Conservation (phyloP, 139 green algal species). For the Micromonas pusilla region DNA sequence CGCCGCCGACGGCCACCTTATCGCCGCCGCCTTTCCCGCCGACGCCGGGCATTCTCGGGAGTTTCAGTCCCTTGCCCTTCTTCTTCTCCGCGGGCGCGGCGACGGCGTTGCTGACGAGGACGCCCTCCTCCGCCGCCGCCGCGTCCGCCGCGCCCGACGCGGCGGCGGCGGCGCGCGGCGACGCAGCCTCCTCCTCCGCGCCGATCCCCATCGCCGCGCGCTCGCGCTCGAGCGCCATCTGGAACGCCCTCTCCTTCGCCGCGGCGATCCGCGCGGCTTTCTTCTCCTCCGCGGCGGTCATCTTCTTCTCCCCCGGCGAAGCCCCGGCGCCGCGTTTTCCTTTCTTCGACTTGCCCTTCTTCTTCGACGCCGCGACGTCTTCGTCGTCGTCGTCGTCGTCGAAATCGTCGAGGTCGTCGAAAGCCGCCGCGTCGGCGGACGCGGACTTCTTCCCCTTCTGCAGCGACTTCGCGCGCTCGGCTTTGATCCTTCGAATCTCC, state of each 20-base stretch:
- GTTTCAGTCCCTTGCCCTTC: background rate
- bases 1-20: background rate
- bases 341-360: background rate
- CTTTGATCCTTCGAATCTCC: background rate
- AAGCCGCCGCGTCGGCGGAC: too few species aligned
- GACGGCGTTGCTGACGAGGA: too few species aligned
- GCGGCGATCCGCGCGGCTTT: background rate
- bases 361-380: background rate
- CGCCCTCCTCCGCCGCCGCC: background rate
- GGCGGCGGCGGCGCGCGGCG: too few species aligned
- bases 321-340: too few species aligned
- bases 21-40: background rate
- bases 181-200: background rate
- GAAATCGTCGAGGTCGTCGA: too few species aligned
- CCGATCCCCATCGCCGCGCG: background rate
- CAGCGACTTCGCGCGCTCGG: background rate
- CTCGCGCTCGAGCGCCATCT: background rate
- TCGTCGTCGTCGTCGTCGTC: background rate
- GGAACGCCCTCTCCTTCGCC: background rate
- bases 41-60: too few species aligned
- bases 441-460: background rate
- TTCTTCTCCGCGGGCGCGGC: too few species aligned
- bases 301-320: background rate
- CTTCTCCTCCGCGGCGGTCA: background rate
- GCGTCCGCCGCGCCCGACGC: background rate